These are phyloP conservation scores for Leccinum longicurvipes DNA, from an alignment of 768 basidiomycete species.

Conservation along the genomic window DNA sequence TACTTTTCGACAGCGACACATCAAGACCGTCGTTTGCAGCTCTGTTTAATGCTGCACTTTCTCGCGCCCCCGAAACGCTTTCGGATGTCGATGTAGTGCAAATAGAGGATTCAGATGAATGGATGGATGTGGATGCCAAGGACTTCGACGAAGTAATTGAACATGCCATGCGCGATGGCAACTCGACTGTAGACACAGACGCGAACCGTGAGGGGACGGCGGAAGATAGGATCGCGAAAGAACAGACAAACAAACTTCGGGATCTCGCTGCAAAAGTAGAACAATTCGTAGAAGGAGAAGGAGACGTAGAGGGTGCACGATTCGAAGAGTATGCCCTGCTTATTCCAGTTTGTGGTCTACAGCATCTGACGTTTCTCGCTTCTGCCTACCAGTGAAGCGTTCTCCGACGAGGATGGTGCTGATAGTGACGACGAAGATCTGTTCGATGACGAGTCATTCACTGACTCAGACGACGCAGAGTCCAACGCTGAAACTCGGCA, in stretches of 20 bases:
- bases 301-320: conserved; percentile 82
- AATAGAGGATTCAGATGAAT: conserved; percentile 75
- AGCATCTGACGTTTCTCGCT: neutral
- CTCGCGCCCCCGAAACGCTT: conserved; percentile 33
- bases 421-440: conserved; percentile 32
- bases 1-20: conserved; percentile 40
- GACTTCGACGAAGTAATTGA: conserved; percentile 75
- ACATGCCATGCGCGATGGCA: conserved; percentile 29
- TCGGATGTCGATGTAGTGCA: conserved; percentile 14
- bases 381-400: conserved; percentile 47
- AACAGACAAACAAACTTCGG: conserved; percentile 68
- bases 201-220: conserved; percentile 35
- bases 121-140: conserved; percentile 78
- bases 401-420: conserved; percentile 59
- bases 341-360: neutral
- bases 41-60: conserved; percentile 63
- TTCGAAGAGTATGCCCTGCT: conserved; percentile 77
- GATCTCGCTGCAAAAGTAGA: conserved; percentile 83
- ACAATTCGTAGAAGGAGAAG: conserved; percentile 86
- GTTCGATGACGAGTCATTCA: conserved; percentile 40
- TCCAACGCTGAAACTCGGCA: conserved; percentile 32
- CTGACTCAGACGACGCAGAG: conserved; percentile 44
- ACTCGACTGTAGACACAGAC: conserved; percentile 20
- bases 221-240: conserved; percentile 49
- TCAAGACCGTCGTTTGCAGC: conserved; percentile 74